Percentiles rank a stretch among this genome's conserved stretches.
Conservation (phyloP, 2,329 filamentous ascomycete species). For the Corinectria fuckeliana region DNA sequence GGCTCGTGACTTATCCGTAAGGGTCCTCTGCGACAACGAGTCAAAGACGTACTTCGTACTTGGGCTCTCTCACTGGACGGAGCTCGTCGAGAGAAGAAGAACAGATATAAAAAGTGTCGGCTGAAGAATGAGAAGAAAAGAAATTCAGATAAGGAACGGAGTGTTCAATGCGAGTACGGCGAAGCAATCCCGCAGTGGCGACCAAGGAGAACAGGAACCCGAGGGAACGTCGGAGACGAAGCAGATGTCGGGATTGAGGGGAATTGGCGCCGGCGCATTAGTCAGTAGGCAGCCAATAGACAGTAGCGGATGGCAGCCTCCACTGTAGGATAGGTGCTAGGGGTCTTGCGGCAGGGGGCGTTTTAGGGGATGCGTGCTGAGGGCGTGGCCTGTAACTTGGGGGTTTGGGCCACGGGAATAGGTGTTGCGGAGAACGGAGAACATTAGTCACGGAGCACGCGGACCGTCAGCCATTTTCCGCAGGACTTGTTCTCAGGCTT, state of each 20-base stretch:
- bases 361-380: background rate
- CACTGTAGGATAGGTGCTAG: background rate
- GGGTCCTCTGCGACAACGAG: background rate
- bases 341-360: background rate
- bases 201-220: constrained; percentile 18
- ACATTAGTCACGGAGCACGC: background rate
- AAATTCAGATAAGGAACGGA: constrained; percentile 13
- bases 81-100: constrained; percentile 5
- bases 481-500: background rate
- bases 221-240: constrained; percentile 29
- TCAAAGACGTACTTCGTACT: too few species aligned
- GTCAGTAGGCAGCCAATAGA: background rate
- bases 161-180: constrained; percentile 22
- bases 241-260: background rate
- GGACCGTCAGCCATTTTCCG: background rate
- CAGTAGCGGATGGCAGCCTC: background rate
- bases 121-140: background rate
- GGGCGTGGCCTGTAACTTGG: too few species aligned
- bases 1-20: constrained; percentile 24
- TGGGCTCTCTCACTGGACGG: background rate
- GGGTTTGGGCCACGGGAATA: background rate
- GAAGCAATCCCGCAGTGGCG: constrained; percentile 14
- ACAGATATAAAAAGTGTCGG: background rate
- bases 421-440: background rate
- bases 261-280: background rate